These are phyloP conservation scores for Dryas octopetala DNA, from an alignment of 306 rosid genomes.

Conservation along the genomic window DNA sequence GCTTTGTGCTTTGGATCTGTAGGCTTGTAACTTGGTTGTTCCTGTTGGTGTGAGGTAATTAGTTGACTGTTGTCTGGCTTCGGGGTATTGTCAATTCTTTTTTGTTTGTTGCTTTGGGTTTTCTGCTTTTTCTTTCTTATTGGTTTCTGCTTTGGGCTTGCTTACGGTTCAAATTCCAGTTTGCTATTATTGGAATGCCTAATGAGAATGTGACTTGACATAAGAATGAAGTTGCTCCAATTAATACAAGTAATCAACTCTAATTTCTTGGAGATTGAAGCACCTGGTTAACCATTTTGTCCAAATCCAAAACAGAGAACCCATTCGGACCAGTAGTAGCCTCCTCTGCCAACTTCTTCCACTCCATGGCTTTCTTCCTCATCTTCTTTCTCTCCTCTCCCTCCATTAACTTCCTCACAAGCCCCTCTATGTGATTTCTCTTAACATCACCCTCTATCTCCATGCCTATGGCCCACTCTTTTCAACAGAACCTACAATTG, in stretches of 20 bases:
- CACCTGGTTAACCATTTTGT: constrained; percentile 22
- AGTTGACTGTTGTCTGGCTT: no score
- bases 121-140: no score
- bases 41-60: no score
- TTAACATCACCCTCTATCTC: constrained; percentile 51
- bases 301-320: constrained; percentile 34
- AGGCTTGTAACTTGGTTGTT: no score
- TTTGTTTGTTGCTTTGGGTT: no score
- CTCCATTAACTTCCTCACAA: constrained; percentile 61
- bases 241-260: not conserved
- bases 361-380: constrained; percentile 42
- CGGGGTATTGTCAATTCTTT: no score
- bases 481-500: constrained; percentile 37
- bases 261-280: constrained; percentile 8
- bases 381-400: constrained; percentile 46
- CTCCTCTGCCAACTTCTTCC: constrained; percentile 46
- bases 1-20: no score
- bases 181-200: no score
- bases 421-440: constrained; percentile 43
- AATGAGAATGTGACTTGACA: no score
- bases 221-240: no score
- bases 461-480: constrained; percentile 65
- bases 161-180: no score
- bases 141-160: no score
- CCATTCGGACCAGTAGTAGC: constrained; percentile 30